Evolutionary conservation across 202 grass and related monocot genomes (phyloP), one percentile per base, ranked within the genome.

Genomic region (Carex arenaria): DNA sequence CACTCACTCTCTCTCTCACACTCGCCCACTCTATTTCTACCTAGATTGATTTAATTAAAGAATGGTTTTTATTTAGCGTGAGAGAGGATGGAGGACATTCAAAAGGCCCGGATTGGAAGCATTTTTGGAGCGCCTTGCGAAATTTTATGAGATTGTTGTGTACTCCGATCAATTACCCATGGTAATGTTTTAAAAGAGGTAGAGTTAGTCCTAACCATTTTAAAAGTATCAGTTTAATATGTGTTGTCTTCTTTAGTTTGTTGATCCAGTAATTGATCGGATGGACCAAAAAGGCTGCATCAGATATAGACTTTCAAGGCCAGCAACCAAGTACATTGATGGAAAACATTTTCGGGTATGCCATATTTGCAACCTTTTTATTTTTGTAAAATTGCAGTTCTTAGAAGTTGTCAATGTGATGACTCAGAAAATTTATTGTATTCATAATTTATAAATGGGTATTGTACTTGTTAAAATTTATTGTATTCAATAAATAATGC

Each of bases 71-170:
- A 83, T 85, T 82, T 66, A 98, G 96, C 92, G 93, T 82, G 96
- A 98, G 40, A 95, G 93, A 92, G 96, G 96, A 66, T 98, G 96
- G 96, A 95, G 89, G 64, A 98, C 96, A 59, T 94, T 98, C 86
- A 98, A 98, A 90, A 95, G 96, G 52, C 93, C 96, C 78, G 96
- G 96, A 84, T 93, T 99, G 51, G 96, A 99, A 60, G 96, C 96
- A 78, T 99, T 99, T 80, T 81, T 99, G 74, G 93, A 99, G 83
- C 96, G 94, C 62, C 89, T 99, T 38, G 85, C 83, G n/a, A 99
- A 88, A 82, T 92, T 94, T 43, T 99, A 99, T 85, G 96, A 99
- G 90, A 93, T 99, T 90, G 93, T 95, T 72, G 91, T 99, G 86
- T 99, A 95, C 84, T 99, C 93, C 57, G 96, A 99, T 92, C 96